Conservation (phyloP, 2,329 filamentous ascomycete species). For the Pseudocercospora fuligena region DNA sequence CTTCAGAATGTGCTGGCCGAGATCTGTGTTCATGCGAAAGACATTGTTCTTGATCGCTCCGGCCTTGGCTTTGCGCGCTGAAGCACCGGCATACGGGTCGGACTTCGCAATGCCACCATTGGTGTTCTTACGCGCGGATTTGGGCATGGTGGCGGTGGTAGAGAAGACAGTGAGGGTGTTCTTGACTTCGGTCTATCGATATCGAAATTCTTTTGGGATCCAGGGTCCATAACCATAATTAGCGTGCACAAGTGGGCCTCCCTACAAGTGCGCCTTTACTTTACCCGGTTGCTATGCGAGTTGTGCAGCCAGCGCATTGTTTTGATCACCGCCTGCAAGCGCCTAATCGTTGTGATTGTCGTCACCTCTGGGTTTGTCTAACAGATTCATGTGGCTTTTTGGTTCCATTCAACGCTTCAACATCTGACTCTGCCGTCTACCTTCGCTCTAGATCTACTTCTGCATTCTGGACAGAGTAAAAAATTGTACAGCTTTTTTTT, state of each 20-base stretch:
- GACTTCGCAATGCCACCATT: constrained; percentile 40
- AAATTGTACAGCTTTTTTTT: background rate
- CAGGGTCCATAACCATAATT: background rate
- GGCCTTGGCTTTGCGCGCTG: constrained; percentile 47
- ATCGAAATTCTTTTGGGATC: background rate
- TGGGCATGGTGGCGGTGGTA: constrained; percentile 47
- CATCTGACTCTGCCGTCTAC: background rate
- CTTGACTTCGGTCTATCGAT: background rate
- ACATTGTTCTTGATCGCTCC: constrained; percentile 76
- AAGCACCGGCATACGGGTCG: constrained; percentile 52
- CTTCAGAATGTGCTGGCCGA: constrained; percentile 91
- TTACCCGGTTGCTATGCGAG: background rate
- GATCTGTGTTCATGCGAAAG: constrained; percentile 95
- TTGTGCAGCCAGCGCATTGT: background rate
- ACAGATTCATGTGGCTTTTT: background rate
- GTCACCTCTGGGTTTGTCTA: no score
- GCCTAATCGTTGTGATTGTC: no score
- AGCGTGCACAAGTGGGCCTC: background rate
- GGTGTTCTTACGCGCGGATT: constrained; percentile 43
- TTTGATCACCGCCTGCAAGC: background rate
- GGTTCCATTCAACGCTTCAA: background rate
- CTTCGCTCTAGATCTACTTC: background rate
- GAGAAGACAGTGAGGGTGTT: background rate
- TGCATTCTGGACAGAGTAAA: background rate
- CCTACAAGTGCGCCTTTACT: no score